Evolutionary conservation across 768 basidiomycete genomes (phyloP).

Genomic region (Suillus subaureus): DNA sequence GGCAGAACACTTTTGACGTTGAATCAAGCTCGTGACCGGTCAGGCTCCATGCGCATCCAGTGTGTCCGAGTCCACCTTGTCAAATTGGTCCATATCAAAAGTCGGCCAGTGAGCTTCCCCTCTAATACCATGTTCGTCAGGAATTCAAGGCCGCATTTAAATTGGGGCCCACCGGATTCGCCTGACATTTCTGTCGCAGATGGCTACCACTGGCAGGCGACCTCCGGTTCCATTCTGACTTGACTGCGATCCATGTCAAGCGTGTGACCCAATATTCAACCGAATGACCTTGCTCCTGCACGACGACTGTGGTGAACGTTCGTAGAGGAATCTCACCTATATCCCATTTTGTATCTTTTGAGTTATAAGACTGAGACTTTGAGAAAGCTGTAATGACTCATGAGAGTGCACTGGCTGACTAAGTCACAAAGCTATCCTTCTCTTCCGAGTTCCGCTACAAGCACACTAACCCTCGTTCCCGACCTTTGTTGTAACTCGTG

Average conservation of each 20-base stretch:
- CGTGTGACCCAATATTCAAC: not conserved
- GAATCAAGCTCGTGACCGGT: conserved; percentile 17
- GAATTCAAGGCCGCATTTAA: conserved; percentile 69
- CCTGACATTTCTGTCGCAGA: conserved; percentile 38
- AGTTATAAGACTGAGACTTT: conserved; percentile 9
- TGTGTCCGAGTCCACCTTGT: conserved; percentile 47
- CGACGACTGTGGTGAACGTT: conserved; percentile 31
- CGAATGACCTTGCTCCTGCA: conserved; percentile 27
- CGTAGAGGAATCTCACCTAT: conserved; percentile 14
- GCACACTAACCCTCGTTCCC: not conserved
- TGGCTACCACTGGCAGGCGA: too few species aligned
- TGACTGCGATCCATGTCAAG: conserved; percentile 26
- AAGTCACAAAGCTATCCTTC: not conserved
- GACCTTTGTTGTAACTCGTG: conserved; percentile 1
- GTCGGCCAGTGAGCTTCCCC: conserved; percentile 85
- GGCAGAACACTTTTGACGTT: not conserved
- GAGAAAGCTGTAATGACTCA: not conserved
- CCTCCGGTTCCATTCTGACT: conserved; percentile 88
- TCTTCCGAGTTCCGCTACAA: not conserved
- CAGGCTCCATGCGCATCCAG: conserved; percentile 49
- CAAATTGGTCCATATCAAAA: conserved; percentile 89
- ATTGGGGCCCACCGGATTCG: conserved; percentile 5
- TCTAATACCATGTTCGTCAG: conserved; percentile 83
- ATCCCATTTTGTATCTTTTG: conserved; percentile 15
- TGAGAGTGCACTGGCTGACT: not conserved